These are phyloP conservation scores for Calocera viscosa DNA, from an alignment of 768 basidiomycete species.

Conservation along the genomic window DNA sequence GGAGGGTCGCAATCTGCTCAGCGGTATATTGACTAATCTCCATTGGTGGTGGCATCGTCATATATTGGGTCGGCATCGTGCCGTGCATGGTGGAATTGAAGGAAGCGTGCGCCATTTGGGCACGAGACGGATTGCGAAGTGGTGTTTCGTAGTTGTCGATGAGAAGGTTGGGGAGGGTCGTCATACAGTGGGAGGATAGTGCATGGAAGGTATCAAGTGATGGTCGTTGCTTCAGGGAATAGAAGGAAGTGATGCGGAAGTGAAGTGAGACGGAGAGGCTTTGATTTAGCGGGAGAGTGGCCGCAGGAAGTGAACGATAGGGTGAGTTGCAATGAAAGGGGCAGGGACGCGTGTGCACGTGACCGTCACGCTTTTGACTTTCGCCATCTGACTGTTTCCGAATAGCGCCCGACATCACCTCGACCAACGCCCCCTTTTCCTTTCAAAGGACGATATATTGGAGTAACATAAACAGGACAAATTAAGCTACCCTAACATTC, in stretches of 20 bases:
- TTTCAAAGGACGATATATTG: too few species aligned
- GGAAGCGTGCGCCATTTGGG: background rate
- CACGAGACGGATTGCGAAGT: background rate
- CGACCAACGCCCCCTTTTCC: too few species aligned
- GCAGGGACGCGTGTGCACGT: too few species aligned
- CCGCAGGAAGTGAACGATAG: too few species aligned
- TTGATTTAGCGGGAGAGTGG: background rate
- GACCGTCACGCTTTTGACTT: too few species aligned
- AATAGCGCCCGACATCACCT: too few species aligned
- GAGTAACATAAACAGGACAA: too few species aligned
- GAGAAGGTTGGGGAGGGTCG: background rate
- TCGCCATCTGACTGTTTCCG: too few species aligned
- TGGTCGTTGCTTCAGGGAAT: background rate
- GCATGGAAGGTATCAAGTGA: background rate
- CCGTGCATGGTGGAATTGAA: constrained; percentile 12
- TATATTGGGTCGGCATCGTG: constrained; percentile 9
- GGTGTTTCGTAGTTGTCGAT: background rate
- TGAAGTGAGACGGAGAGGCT: background rate
- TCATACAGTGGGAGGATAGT: background rate
- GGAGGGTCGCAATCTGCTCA: constrained; percentile 54
- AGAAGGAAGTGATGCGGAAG: too few species aligned
- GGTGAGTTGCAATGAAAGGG: too few species aligned
- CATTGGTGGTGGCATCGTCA: constrained; percentile 21
- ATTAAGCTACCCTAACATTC: too few species aligned
- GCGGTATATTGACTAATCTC: constrained; percentile 51